These are phyloP conservation scores for Debaryomyces coudertii DNA, from an alignment of 1,139 yeast species.

Conservation along the genomic window DNA sequence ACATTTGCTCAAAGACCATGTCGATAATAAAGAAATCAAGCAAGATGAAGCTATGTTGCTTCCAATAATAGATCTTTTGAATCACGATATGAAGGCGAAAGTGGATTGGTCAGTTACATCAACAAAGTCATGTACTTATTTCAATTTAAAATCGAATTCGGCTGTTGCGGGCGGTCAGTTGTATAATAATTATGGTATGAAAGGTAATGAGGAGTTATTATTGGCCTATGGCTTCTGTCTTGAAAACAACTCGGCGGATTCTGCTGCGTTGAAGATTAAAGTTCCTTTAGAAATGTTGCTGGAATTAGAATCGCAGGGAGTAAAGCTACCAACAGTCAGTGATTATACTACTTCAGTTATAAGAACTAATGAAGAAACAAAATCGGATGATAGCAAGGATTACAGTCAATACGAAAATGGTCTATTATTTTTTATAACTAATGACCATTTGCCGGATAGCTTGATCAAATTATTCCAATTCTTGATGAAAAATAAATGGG, in stretches of 20 bases:
- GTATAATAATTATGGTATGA: slow-evolving; percentile 83
- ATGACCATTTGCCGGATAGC: slow-evolving; percentile 45
- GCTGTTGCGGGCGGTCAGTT: slow-evolving; percentile 49
- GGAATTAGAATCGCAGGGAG: slow-evolving; percentile 39
- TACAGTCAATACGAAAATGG: slow-evolving; percentile 38
- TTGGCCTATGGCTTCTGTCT: slow-evolving; percentile 72
- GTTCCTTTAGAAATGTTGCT: slow-evolving; percentile 42
- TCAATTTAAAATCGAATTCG: slow-evolving; percentile 35
- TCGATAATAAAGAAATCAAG: slow-evolving; percentile 21
- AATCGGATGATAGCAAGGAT: slow-evolving; percentile 9
- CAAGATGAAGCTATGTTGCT: slow-evolving; percentile 66
- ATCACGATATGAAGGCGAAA: slow-evolving; percentile 64
- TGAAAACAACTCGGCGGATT: slow-evolving; percentile 62
- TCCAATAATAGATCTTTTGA: slow-evolving; percentile 79
- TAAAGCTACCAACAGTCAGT: slow-evolving; percentile 48
- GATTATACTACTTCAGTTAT: slow-evolving; percentile 51
- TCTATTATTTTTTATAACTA: slow-evolving; percentile 44
- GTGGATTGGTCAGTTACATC: slow-evolving; percentile 61
- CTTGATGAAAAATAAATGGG: slow-evolving; percentile 50
- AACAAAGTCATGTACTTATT: slow-evolving; percentile 21
- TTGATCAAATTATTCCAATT: slow-evolving; percentile 56
- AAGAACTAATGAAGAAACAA: slow-evolving; percentile 15
- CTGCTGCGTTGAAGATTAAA: slow-evolving; percentile 59
- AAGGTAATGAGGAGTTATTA: slow-evolving; percentile 77
- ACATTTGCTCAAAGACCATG: slow-evolving; percentile 37